phyloP scores from a whole-genome alignment of 345 rosid genomes.

The Dimocarpus longan region DNA sequence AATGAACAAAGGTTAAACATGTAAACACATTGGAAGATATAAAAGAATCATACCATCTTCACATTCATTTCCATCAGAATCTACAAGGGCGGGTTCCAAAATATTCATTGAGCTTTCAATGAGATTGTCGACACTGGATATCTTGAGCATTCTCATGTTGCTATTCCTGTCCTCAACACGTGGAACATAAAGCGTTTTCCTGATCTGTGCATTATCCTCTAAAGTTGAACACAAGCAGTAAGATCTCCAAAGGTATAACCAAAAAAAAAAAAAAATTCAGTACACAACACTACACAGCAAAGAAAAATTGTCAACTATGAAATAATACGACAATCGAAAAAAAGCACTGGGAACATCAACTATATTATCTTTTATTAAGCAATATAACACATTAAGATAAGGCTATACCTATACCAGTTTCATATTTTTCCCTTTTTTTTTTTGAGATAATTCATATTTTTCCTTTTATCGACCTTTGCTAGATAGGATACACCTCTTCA shows the following conservation, averaged over 20 bases:
- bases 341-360: not conserved
- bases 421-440: not conserved
- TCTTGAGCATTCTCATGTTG: slow-evolving; percentile 38
- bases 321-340: not conserved
- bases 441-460: too few species aligned
- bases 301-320: not conserved
- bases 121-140: slow-evolving; percentile 28
- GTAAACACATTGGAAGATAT: not conserved
- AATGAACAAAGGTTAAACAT: not conserved
- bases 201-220: slow-evolving; percentile 13
- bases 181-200: slow-evolving; percentile 36
- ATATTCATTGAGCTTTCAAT: slow-evolving; percentile 27
- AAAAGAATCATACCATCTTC: slow-evolving; percentile 30
- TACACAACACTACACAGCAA: not conserved
- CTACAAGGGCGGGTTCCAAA: slow-evolving; percentile 28
- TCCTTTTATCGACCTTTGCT: not conserved
- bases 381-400: not conserved
- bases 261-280: not conserved
- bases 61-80: slow-evolving; percentile 30
- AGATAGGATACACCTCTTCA: not conserved
- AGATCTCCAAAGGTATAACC: slow-evolving; percentile 1
- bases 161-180: slow-evolving; percentile 36
- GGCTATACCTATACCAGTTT: not conserved
- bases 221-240: slow-evolving; percentile 17
- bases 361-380: not conserved